Evolutionary conservation across 441 rosid species (phyloP).

Genomic region (Raphanus hybrid): DNA sequence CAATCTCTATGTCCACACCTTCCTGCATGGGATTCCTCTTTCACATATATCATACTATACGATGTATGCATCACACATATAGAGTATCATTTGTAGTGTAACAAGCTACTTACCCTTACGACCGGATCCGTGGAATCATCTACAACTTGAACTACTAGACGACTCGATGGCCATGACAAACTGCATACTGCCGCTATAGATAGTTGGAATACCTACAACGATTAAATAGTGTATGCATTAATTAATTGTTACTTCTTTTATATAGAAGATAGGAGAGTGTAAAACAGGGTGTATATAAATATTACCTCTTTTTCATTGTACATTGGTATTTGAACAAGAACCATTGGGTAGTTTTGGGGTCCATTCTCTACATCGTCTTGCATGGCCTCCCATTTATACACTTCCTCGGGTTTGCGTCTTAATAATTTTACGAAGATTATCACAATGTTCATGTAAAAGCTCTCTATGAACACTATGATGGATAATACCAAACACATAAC

Average conservation of each 20-base stretch:
- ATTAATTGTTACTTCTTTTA: too few species aligned
- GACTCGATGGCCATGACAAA: conserved; percentile 67
- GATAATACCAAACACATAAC: conserved; percentile 55
- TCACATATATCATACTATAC: conserved; percentile 22
- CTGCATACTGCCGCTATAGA: conserved; percentile 75
- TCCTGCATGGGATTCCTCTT: conserved; percentile 39
- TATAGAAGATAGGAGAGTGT: too few species aligned
- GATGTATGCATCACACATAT: conserved; percentile 5
- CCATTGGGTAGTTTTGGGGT: too few species aligned
- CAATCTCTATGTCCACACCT: conserved; percentile 59
- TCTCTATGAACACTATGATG: conserved; percentile 56
- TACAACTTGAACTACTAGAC: conserved; percentile 70
- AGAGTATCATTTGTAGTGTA: background rate
- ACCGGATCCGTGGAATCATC: conserved; percentile 72
- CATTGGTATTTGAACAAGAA: too few species aligned
- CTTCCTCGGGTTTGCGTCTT: too few species aligned
- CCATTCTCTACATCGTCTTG: too few species aligned
- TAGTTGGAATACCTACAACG: conserved; percentile 63
- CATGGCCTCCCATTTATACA: too few species aligned
- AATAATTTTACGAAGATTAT: too few species aligned
- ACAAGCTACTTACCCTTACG: conserved; percentile 51
- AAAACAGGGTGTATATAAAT: too few species aligned
- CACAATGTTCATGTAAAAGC: conserved; percentile 45
- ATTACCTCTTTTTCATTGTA: too few species aligned
- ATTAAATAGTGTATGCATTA: too few species aligned